Percentiles rank a stretch among this genome's conserved stretches.
Evolutionary conservation across 202 grass and related monocot genomes (phyloP).

Genomic region (Panicum virgatum): DNA sequence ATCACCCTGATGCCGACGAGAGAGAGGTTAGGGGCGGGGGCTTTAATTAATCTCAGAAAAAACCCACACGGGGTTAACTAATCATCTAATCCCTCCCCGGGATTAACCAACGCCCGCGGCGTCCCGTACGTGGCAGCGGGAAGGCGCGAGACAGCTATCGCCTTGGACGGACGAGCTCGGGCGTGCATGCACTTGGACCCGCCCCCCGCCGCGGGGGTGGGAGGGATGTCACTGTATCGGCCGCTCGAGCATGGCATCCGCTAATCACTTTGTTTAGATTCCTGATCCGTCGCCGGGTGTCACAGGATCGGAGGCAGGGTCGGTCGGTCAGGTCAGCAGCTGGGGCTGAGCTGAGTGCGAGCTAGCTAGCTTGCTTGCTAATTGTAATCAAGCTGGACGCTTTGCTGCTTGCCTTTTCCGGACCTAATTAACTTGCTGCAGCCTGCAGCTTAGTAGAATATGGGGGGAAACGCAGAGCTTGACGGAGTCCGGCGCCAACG

Average conservation of each 20-base stretch:
- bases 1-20: constrained; percentile 20
- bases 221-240: constrained; percentile 43
- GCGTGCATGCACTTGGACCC: constrained; percentile 34
- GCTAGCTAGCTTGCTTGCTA: constrained; percentile 6
- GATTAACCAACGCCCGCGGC: neutral
- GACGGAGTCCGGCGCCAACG: constrained; percentile 26
- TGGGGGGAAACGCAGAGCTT: neutral
- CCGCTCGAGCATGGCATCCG: constrained; percentile 22
- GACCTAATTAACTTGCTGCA: neutral
- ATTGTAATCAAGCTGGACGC: neutral
- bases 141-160: neutral
- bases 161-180: neutral
- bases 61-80: no score
- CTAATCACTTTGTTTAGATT: neutral
- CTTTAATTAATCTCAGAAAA: no score
- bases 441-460: constrained; percentile 43
- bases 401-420: neutral
- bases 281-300: neutral
- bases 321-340: neutral
- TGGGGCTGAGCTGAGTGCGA: neutral
- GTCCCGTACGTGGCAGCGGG: constrained; percentile 39
- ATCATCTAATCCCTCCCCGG: neutral
- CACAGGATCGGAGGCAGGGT: neutral
- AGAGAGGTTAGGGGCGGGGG: neutral
- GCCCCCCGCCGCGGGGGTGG: no score